Evolutionary conservation across 257 asterid species (phyloP).

Genomic region (Solanum ossicruentum): DNA sequence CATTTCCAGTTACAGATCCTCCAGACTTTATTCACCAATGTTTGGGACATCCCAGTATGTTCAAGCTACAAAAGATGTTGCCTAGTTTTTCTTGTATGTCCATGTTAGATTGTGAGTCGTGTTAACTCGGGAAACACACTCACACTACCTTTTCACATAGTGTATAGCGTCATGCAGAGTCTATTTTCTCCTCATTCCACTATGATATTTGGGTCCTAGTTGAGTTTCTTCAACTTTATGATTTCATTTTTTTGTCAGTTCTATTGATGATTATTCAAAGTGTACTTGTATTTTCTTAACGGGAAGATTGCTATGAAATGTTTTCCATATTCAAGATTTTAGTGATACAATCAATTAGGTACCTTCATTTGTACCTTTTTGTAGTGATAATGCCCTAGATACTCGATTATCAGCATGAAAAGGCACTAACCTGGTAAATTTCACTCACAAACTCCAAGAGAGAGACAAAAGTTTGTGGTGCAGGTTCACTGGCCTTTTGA

Average conservation of each 20-base stretch:
- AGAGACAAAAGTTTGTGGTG: constrained; percentile 63
- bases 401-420: neutral
- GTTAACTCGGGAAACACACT: too few relatives aligned
- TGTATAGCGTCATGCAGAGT: too few relatives aligned
- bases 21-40: too few relatives aligned
- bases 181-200: neutral
- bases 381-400: neutral
- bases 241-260: neutral
- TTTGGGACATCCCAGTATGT: too few relatives aligned
- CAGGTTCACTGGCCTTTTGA: constrained; percentile 38
- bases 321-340: neutral
- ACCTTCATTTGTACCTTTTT: neutral
- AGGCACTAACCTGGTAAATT: constrained; percentile 66
- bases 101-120: too few relatives aligned
- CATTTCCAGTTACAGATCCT: too few relatives aligned
- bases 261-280: neutral
- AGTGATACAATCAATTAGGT: neutral
- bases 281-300: neutral
- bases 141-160: too few relatives aligned
- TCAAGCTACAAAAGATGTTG: too few relatives aligned
- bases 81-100: too few relatives aligned
- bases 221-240: neutral
- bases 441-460: constrained; percentile 91
- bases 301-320: neutral
- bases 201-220: neutral